Evolutionary conservation across 164 flowering plant genomes (phyloP), one percentile per base, ranked within the genome.

Genomic region (Cinnamomum chago): DNA sequence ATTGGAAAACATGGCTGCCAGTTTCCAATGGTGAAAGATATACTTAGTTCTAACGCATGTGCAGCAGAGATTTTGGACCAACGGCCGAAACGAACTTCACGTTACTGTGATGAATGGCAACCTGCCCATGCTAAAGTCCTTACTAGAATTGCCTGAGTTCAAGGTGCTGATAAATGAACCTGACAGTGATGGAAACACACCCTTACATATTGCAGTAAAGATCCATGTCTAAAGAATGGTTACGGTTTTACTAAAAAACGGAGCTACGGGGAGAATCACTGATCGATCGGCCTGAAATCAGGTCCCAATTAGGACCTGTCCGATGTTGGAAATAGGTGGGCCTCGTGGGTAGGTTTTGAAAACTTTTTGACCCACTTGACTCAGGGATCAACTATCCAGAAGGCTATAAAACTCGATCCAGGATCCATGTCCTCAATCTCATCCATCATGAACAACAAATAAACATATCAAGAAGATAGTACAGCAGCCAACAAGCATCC

Each of bases 171-270:
- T 67, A 15, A 66, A 73, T 25, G 50, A 66, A 18, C 20, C 50
- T 1, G 76, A 73, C 6, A 27, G 7, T 12, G 50, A 51, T 27
- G 65, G 66, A 27, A 79, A 79, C 70, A 79, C 81, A 2, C 78
- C 81, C 14, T 58, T 79, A 65, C 81, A 75, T 65, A 40, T 76
- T 65, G 79, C 78, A 17, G 69, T 65, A 6, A 72, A 72, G 27
- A 30, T 65, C 62, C 70, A 52, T 72, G 66, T 62, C 65, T 71
- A 62, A 1, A 2, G 13, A 40, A 66, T 73, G 14, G 74, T 76
- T 7, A 24, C 52, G 15, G 24, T 60, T 14, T 70, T 79, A 9
- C 28, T 62, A 15, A 20, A 50, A 25, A 11, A 66, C 9, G 55
- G 50, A 28, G 73, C 69, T 3, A 50, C 55, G 62, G 28, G 69